A percentile compares a stretch with the other conserved stretches of the same genome.
Conservation (phyloP, 495 filamentous ascomycete genomes). For the Collariella sp. region DNA sequence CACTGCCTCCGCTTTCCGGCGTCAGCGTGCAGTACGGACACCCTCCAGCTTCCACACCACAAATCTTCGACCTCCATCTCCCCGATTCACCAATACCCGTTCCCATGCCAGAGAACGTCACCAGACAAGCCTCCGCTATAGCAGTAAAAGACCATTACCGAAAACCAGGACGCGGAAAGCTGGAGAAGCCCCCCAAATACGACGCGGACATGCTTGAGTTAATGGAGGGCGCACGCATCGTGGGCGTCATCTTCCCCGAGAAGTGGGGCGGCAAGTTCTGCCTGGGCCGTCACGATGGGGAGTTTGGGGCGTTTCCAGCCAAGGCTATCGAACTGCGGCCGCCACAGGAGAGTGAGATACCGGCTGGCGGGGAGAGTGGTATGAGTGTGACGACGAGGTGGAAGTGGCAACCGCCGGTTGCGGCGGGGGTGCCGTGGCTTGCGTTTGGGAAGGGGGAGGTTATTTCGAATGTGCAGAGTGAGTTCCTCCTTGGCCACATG, state of each 20-base stretch:
- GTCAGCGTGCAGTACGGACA: slow-evolving; percentile 32
- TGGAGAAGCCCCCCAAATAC: slow-evolving; percentile 30
- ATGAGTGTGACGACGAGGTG: slow-evolving; percentile 34
- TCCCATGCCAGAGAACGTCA: slow-evolving; percentile 27
- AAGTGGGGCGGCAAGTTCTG: slow-evolving; percentile 40
- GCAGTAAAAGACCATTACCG: slow-evolving; percentile 29
- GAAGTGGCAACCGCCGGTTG: slow-evolving; percentile 33
- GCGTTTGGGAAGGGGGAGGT: slow-evolving; percentile 37
- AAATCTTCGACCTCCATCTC: slow-evolving; percentile 38
- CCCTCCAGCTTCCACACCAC: slow-evolving; percentile 13
- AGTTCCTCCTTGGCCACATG: neutral
- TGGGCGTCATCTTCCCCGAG: slow-evolving; percentile 39
- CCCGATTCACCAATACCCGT: slow-evolving; percentile 24
- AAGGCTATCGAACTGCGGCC: slow-evolving; percentile 29
- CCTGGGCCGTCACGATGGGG: slow-evolving; percentile 39
- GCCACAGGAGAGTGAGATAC: slow-evolving; percentile 25
- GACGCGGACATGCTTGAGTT: slow-evolving; percentile 35
- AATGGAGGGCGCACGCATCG: slow-evolving; percentile 34
- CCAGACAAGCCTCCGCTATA: slow-evolving; percentile 25
- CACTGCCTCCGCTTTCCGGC: slow-evolving; percentile 31
- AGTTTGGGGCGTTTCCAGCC: slow-evolving; percentile 34
- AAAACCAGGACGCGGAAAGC: slow-evolving; percentile 20
- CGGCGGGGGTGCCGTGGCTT: slow-evolving; percentile 27
- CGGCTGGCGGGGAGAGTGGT: slow-evolving; percentile 22
- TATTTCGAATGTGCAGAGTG: slow-evolving; percentile 32